Evolutionary conservation across 2,329 filamentous ascomycete genomes (phyloP), one percentile per base, ranked within the genome.

Genomic region (Penicillium nordicum): DNA sequence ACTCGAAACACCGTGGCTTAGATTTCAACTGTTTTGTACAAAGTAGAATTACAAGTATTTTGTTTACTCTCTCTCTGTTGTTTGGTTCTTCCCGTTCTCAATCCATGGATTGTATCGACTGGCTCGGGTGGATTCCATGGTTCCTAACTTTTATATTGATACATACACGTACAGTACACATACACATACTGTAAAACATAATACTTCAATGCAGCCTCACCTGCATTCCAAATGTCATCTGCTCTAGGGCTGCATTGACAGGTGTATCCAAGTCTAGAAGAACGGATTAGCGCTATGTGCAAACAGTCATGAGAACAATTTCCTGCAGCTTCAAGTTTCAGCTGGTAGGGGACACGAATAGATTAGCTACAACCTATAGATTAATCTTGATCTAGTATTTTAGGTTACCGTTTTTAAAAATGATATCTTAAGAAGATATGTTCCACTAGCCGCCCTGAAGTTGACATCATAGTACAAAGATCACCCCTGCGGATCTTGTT

Each of bases 61-160:
- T 40, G 44, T 40, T 40, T 41, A 40, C 29, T 42, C 23, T 42
- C 23, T 42, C 23, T 41, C 9, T 21, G 16, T 8, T 37, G 30
- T 55, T 44, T 54, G 52, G 52, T 37, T 37, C 41, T 50, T 58
- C 53, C 53, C 56, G 49, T 10, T 40, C 0, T 55, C 16, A 12
- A 42, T 18, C 56, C 56, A 58, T 48, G 56, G 56, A 18, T 51
- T 23, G 21, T 14, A 29, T 16, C 38, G 3, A 44, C 36, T 37
- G 47, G 32, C n/a, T 32, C 36, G 41, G 53, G 21, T 10, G 30
- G 9, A 27, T 42, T 48, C 52, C 52, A 50, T 50, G 52, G 52
- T 55, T 50, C 30, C 11, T 23, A 32, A 0, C 10, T 30, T 16
- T 30, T 38, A 38, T 38, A 25, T 30, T 36, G 21, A 29, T 50